A percentile compares a stretch with the other conserved stretches of the same genome.
These are phyloP conservation scores for Hymenoscyphus fraxineus DNA, from an alignment of 2,329 filamentous ascomycete species.

Conservation along the genomic window DNA sequence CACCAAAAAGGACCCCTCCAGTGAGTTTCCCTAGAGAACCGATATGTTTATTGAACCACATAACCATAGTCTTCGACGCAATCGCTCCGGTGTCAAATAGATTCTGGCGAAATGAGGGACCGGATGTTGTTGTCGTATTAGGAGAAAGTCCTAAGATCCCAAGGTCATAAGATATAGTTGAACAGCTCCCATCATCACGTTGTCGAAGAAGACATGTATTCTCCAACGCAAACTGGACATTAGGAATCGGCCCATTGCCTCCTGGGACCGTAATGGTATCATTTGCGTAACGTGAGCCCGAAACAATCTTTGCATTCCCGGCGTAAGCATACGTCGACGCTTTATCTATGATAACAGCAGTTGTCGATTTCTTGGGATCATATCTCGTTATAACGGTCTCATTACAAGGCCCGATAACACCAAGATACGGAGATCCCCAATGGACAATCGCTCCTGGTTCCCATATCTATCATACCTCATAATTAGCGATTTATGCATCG, in stretches of 20 bases:
- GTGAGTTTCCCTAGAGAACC: constrained; percentile 25
- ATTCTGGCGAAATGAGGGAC: constrained; percentile 35
- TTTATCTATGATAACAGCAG: constrained; percentile 10
- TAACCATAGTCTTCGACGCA: constrained; percentile 31
- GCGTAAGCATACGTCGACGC: constrained; percentile 18
- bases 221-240: constrained; percentile 31
- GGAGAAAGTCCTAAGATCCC: constrained; percentile 34
- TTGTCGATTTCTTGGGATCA: constrained; percentile 15
- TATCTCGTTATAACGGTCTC: constrained; percentile 17
- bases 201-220: constrained; percentile 26
- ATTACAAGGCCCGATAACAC: constrained; percentile 18
- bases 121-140: constrained; percentile 24
- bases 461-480: constrained; percentile 14
- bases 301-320: constrained; percentile 19
- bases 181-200: constrained; percentile 23
- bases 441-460: constrained; percentile 14
- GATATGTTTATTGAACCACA: constrained; percentile 37
- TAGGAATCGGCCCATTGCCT: constrained; percentile 25
- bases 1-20: constrained; percentile 35
- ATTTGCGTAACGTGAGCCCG: constrained; percentile 16
- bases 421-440: constrained; percentile 22
- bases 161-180: constrained; percentile 28
- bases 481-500: background rate
- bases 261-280: constrained; percentile 29
- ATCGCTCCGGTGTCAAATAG: constrained; percentile 33